Evolutionary conservation across 805 yeast genomes (phyloP).

Genomic region (Middelhovenomyces tepae): DNA sequence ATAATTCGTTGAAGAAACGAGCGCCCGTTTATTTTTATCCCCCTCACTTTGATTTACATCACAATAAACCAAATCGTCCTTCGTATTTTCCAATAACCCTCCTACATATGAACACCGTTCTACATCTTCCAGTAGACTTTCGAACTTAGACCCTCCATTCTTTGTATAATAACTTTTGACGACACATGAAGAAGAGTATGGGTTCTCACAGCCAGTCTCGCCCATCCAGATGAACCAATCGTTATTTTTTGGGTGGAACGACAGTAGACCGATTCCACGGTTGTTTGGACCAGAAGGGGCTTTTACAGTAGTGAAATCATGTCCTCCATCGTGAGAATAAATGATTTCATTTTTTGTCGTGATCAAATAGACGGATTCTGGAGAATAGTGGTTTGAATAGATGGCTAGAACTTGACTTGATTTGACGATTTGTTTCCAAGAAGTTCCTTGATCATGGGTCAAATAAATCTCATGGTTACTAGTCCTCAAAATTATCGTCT

Average conservation of each 20-base stretch:
- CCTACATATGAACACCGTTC: conserved; percentile 62
- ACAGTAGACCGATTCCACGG: conserved; percentile 32
- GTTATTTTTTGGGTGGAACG: conserved; percentile 52
- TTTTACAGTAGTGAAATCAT: conserved; percentile 37
- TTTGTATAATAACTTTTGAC: conserved; percentile 51
- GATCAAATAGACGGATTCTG: conserved; percentile 47
- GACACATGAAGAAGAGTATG: conserved; percentile 41
- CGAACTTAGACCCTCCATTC: conserved; percentile 61
- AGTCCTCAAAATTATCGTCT: conserved; percentile 57
- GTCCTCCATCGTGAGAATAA: conserved; percentile 61
- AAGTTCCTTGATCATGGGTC: conserved; percentile 62
- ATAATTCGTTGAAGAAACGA: conserved; percentile 47
- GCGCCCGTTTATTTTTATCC: conserved; percentile 6
- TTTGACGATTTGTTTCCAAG: conserved; percentile 35
- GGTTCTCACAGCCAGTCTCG: conserved; percentile 46
- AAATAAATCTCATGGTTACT: conserved; percentile 43
- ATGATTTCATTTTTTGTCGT: conserved; percentile 44
- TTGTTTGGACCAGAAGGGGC: conserved; percentile 45
- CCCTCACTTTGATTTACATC: conserved; percentile 26
- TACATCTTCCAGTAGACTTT: conserved; percentile 43
- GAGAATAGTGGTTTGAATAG: conserved; percentile 50
- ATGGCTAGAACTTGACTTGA: conserved; percentile 42
- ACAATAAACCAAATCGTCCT: conserved; percentile 57
- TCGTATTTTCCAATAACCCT: conserved; percentile 36
- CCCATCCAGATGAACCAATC: conserved; percentile 64